Conservation (phyloP, 805 yeast genomes). For the Yarrowia sp. region DNA sequence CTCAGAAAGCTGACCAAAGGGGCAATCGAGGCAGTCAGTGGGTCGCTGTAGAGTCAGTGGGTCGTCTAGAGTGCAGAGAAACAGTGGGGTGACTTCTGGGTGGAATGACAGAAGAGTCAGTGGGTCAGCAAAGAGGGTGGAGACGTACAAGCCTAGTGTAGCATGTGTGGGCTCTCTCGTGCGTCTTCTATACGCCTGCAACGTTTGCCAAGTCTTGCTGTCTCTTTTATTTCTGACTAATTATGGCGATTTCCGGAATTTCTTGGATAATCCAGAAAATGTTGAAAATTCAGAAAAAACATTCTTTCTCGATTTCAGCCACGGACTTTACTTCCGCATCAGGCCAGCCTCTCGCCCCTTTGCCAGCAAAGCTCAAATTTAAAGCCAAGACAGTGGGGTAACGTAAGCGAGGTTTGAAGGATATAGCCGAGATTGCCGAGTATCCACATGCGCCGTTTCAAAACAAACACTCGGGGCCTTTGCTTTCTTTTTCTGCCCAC, state of each 20-base stretch:
- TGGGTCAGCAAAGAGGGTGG: too few species aligned
- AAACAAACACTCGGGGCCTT: conserved; percentile 2
- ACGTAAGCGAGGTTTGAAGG: conserved; percentile 28
- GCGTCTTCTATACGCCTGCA: too few species aligned
- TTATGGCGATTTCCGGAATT: too few species aligned
- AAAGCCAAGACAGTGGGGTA: conserved; percentile 32
- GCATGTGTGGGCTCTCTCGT: too few species aligned
- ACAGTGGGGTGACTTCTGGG: background rate
- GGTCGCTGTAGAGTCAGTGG: background rate
- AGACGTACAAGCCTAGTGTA: too few species aligned
- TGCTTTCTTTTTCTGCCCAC: background rate
- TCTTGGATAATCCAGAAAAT: too few species aligned
- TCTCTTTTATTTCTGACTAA: too few species aligned
- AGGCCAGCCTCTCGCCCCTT: background rate
- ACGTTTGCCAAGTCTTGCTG: too few species aligned
- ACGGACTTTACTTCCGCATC: conserved; percentile 2
- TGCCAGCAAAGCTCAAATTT: conserved; percentile 11
- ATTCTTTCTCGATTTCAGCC: background rate
- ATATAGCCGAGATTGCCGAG: conserved; percentile 28
- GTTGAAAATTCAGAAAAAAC: too few species aligned
- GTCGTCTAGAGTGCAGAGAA: background rate
- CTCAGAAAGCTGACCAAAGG: conserved; percentile 3
- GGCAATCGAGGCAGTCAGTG: conserved; percentile 7
- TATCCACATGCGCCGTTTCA: conserved; percentile 20
- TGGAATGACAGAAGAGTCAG: too few species aligned